Conservation (phyloP, 768 basidiomycete genomes). For the Phylloporus scabripes region DNA sequence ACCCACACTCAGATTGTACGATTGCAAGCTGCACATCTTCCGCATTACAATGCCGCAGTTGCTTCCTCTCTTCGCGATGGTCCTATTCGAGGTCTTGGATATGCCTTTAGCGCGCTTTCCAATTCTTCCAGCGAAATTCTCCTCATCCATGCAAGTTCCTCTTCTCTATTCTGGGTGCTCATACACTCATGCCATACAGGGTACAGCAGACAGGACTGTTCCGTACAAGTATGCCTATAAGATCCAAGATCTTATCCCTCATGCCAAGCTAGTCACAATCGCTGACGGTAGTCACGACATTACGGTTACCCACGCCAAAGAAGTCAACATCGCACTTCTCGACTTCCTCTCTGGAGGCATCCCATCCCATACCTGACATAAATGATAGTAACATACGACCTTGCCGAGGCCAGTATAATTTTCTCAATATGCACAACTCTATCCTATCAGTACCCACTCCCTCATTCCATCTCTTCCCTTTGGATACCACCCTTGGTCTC, state of each 20-base stretch:
- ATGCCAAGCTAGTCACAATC: slow-evolving; percentile 28
- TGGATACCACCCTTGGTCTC: slow-evolving; percentile 2
- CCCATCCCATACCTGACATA: neutral
- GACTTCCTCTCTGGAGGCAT: slow-evolving; percentile 21
- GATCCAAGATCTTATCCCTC: slow-evolving; percentile 28
- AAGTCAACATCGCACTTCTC: slow-evolving; percentile 28
- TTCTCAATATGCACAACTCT: neutral
- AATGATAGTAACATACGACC: neutral
- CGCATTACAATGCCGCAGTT: slow-evolving; percentile 70
- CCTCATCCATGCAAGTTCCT: slow-evolving; percentile 53
- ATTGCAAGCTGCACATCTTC: slow-evolving; percentile 71
- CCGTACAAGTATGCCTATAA: slow-evolving; percentile 29
- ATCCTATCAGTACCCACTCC: neutral
- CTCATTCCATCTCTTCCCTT: slow-evolving; percentile 2
- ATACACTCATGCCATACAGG: slow-evolving; percentile 14
- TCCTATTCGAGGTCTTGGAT: slow-evolving; percentile 57
- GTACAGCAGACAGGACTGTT: slow-evolving; percentile 31
- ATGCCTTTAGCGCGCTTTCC: slow-evolving; percentile 47
- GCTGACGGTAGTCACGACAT: slow-evolving; percentile 27
- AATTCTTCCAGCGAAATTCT: slow-evolving; percentile 48
- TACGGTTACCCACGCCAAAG: slow-evolving; percentile 27
- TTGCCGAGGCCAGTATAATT: neutral
- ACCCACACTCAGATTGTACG: slow-evolving; percentile 50
- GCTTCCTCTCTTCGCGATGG: slow-evolving; percentile 71
- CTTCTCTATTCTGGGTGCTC: neutral